Evolutionary conservation across 306 rosid genomes (phyloP).

Genomic region (Cercis canadensis): DNA sequence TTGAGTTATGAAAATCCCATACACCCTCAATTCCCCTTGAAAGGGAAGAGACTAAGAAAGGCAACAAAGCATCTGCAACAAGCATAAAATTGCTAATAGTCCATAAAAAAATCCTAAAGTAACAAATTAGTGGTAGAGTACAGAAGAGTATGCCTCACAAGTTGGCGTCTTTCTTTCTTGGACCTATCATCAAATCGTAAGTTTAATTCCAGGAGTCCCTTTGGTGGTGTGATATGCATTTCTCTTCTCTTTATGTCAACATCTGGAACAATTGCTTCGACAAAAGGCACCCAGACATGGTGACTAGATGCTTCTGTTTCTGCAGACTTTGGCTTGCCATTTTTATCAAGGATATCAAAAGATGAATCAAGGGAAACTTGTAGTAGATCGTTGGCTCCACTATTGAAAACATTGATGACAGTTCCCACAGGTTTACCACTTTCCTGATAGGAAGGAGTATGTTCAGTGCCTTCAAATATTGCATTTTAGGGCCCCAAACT

Average conservation of each 20-base stretch:
- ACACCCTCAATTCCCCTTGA: constrained; percentile 1
- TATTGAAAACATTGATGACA: constrained; percentile 71
- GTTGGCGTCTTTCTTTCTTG: constrained; percentile 95
- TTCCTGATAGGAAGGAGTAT: constrained; percentile 61
- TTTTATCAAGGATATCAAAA: constrained; percentile 55
- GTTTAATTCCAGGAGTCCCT: constrained; percentile 93
- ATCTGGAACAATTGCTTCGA: constrained; percentile 91
- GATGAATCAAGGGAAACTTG: constrained; percentile 79
- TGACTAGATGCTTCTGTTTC: constrained; percentile 60
- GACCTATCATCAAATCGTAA: constrained; percentile 78
- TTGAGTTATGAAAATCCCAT: neutral
- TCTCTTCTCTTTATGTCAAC: constrained; percentile 73
- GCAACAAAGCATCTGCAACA: constrained; percentile 8
- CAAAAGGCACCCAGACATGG: constrained; percentile 90
- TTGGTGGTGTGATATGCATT: constrained; percentile 87
- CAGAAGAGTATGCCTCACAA: constrained; percentile 81
- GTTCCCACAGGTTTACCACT: constrained; percentile 75
- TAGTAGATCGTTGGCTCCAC: constrained; percentile 83
- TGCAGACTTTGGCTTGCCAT: constrained; percentile 60
- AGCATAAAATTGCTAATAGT: constrained; percentile 18
- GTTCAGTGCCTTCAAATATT: constrained; percentile 40
- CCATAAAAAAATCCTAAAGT: constrained; percentile 18
- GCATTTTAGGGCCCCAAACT: constrained; percentile 26
- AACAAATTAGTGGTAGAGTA: constrained; percentile 41
- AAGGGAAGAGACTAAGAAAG: constrained; percentile 21